Percentiles rank a stretch among this genome's conserved stretches.
Evolutionary conservation across 2,329 filamentous ascomycete species (phyloP).

Genomic region (Colletotrichum zoysiae): DNA sequence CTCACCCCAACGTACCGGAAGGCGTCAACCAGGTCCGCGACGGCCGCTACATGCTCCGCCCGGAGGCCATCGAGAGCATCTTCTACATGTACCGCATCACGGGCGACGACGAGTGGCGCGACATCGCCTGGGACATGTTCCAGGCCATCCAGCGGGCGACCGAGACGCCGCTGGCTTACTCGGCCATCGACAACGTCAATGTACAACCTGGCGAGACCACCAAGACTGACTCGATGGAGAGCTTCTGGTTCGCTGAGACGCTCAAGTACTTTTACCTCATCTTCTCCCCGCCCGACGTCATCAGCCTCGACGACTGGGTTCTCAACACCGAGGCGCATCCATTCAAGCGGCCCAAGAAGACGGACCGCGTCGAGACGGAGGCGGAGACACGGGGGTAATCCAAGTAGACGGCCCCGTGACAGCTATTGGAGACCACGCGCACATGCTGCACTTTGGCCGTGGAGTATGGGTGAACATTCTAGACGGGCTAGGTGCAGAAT

Average conservation of each 20-base stretch:
- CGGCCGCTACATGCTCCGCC: conserved; percentile 58
- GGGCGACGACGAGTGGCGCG: conserved; percentile 58
- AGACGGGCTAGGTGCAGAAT: neutral
- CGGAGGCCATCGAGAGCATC: conserved; percentile 66
- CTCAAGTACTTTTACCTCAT: conserved; percentile 83
- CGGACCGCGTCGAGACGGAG: conserved; percentile 31
- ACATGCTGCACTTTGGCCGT: neutral
- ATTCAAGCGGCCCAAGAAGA: conserved; percentile 50
- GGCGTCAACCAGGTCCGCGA: conserved; percentile 70
- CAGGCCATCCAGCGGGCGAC: conserved; percentile 56
- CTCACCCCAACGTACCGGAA: conserved; percentile 53
- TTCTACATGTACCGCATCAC: conserved; percentile 66
- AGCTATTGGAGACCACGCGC: neutral
- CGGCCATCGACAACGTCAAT: conserved; percentile 50
- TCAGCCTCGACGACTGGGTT: conserved; percentile 79
- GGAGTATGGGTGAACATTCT: neutral
- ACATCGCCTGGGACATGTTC: conserved; percentile 64
- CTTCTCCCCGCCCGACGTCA: conserved; percentile 72
- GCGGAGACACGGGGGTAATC: conserved; percentile 24
- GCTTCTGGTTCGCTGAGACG: conserved; percentile 82
- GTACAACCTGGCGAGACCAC: conserved; percentile 29
- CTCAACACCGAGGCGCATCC: conserved; percentile 71
- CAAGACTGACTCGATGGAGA: conserved; percentile 49
- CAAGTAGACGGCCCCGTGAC: neutral
- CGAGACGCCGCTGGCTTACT: conserved; percentile 59